A percentile compares a stretch with the other conserved stretches of the same genome.
phyloP scores from a whole-genome alignment of 1,284 basidiomycete species.

The Boletus smithii region DNA sequence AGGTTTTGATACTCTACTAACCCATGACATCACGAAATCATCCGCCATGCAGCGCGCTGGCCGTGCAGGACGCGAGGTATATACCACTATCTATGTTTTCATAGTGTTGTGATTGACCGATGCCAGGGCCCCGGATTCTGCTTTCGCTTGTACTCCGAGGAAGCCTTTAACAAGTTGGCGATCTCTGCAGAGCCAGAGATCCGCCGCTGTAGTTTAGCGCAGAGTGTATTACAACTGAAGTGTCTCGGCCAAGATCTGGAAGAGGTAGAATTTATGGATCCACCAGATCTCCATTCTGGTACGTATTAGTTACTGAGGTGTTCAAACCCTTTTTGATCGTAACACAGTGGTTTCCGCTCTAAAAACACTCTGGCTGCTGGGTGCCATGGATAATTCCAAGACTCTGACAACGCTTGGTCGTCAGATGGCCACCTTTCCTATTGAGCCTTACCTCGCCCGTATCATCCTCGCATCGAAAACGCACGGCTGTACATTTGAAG shows the following conservation, averaged over 20 bases:
- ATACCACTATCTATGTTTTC: conserved; percentile 13
- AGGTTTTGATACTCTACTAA: conserved; percentile 88
- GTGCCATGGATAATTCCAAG: conserved; percentile 65
- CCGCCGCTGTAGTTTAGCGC: conserved; percentile 77
- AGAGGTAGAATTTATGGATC: conserved; percentile 81
- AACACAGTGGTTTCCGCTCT: conserved; percentile 64
- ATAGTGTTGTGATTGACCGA: conserved; percentile 4
- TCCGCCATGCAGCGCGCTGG: conserved; percentile 85
- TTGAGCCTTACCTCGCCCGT: conserved; percentile 80
- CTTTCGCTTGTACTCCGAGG: conserved; percentile 86
- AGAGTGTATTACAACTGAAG: conserved; percentile 80
- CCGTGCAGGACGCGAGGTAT: conserved; percentile 86
- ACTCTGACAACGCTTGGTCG: conserved; percentile 68
- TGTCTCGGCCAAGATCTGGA: conserved; percentile 79
- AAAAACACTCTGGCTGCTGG: conserved; percentile 71
- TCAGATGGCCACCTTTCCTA: conserved; percentile 79
- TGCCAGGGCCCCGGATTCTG: conserved; percentile 73
- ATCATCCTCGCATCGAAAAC: conserved; percentile 72
- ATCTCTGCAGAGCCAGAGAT: conserved; percentile 83
- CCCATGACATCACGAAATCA: conserved; percentile 85
- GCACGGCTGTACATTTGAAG: conserved; percentile 66
- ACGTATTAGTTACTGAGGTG: conserved; percentile 27
- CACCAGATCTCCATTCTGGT: conserved; percentile 71
- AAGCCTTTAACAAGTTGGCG: conserved; percentile 64
- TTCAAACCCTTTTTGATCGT: not conserved